Evolutionary conservation across 768 basidiomycete species (phyloP).

Genomic region (Rhizopogon sp.): DNA sequence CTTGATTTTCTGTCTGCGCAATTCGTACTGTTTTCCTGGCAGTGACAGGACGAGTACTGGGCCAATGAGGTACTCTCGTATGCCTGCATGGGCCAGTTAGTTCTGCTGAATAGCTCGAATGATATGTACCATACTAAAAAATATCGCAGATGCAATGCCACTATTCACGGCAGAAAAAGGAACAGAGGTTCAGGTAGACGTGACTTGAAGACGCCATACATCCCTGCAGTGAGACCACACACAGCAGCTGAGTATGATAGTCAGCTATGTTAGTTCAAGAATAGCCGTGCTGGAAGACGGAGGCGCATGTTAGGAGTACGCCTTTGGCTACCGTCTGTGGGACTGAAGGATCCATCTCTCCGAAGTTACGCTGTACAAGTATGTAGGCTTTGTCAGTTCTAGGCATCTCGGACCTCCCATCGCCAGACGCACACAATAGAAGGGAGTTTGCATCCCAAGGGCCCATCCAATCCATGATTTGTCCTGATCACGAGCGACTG

Average conservation of each 20-base stretch:
- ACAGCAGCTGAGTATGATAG: conserved; percentile 42
- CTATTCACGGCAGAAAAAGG: conserved; percentile 69
- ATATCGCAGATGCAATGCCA: conserved; percentile 63
- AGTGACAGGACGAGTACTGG: conserved; percentile 25
- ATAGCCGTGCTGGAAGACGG: conserved; percentile 40
- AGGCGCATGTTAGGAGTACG: conserved; percentile 74
- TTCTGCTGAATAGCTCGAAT: not conserved
- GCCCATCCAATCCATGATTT: conserved; percentile 74
- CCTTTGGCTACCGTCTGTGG: conserved; percentile 48
- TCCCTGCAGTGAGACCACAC: conserved; percentile 42
- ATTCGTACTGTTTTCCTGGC: conserved; percentile 42
- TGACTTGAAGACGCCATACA: conserved; percentile 43
- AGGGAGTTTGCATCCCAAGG: conserved; percentile 47
- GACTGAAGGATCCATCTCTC: conserved; percentile 25
- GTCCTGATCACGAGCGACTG: conserved; percentile 56
- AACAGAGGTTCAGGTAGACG: conserved; percentile 46
- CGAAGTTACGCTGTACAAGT: too few relatives aligned
- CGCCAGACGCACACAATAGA: conserved; percentile 73
- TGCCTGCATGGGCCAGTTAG: conserved; percentile 35
- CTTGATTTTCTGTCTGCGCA: conserved; percentile 29
- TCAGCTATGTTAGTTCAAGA: conserved; percentile 15
- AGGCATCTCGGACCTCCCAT: conserved; percentile 73
- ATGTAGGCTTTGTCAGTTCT: conserved; percentile 21
- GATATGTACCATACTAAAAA: conserved; percentile 59
- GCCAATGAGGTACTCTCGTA: conserved; percentile 72